Evolutionary conservation across 768 basidiomycete species (phyloP).

Genomic region (Agaricus subrufescens): DNA sequence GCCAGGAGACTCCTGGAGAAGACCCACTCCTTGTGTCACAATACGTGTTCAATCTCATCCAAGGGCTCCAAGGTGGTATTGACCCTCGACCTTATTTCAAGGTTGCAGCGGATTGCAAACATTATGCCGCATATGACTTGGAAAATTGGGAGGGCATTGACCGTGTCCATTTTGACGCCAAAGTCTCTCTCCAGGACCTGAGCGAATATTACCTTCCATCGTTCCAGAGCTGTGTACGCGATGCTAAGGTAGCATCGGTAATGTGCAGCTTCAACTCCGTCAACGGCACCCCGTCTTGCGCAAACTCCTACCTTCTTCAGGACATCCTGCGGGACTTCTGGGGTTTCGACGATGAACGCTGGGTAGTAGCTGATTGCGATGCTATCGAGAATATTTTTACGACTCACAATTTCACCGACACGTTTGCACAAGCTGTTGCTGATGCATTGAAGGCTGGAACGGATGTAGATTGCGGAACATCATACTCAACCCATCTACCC

Average conservation of each 20-base stretch:
- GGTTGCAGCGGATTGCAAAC: slow-evolving; percentile 55
- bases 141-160: slow-evolving; percentile 50
- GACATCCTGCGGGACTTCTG: slow-evolving; percentile 45
- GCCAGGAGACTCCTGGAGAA: slow-evolving; percentile 60
- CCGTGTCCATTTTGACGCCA: slow-evolving; percentile 47
- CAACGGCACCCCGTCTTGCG: slow-evolving; percentile 55
- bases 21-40: slow-evolving; percentile 48
- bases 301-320: slow-evolving; percentile 48
- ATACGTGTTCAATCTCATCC: slow-evolving; percentile 50
- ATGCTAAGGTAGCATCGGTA: slow-evolving; percentile 53
- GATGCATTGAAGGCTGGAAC: slow-evolving; percentile 48
- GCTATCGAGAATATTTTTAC: slow-evolving; percentile 47
- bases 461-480: slow-evolving; percentile 50
- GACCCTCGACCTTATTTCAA: slow-evolving; percentile 48
- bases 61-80: slow-evolving; percentile 54
- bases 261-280: slow-evolving; percentile 66
- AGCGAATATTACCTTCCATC: slow-evolving; percentile 51
- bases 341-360: slow-evolving; percentile 44
- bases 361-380: slow-evolving; percentile 57
- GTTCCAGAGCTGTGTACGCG: slow-evolving; percentile 57
- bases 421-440: slow-evolving; percentile 43
- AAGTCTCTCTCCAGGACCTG: slow-evolving; percentile 49
- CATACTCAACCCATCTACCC: slow-evolving; percentile 40
- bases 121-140: slow-evolving; percentile 55
- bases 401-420: slow-evolving; percentile 43